Conservation (phyloP, 495 filamentous ascomycete species). For the Aspergillus panamensis region DNA sequence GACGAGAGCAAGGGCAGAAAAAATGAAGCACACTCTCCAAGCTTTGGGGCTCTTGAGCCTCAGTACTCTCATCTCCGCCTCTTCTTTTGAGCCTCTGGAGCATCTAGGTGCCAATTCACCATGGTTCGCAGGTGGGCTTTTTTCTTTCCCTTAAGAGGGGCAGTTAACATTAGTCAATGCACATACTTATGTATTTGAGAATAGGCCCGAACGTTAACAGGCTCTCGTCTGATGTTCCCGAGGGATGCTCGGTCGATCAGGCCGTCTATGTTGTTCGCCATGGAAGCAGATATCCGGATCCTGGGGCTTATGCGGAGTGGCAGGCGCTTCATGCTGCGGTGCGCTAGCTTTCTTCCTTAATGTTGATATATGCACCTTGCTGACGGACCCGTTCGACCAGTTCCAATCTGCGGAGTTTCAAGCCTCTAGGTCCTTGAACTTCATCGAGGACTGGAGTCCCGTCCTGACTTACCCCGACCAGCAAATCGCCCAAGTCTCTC, state of each 20-base stretch:
- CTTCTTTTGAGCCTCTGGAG: conserved; percentile 33
- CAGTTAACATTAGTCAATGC: not conserved
- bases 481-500: conserved; percentile 49
- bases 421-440: conserved; percentile 39
- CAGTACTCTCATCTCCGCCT: conserved; percentile 8
- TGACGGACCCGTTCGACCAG: conserved; percentile 12
- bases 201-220: conserved; percentile 51
- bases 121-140: conserved; percentile 43
- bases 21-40: conserved; percentile 12
- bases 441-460: conserved; percentile 52
- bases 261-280: conserved; percentile 53
- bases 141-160: not conserved
- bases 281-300: conserved; percentile 55
- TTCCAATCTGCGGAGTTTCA: conserved; percentile 45
- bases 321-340: conserved; percentile 43
- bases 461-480: conserved; percentile 44
- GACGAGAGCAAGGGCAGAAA: not conserved
- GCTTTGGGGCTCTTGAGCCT: conserved; percentile 12
- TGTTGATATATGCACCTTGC: not conserved
- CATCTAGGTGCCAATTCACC: conserved; percentile 53
- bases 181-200: not conserved
- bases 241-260: conserved; percentile 51
- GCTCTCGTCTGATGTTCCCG: conserved; percentile 45
- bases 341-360: not conserved
- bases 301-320: conserved; percentile 52